Base-by-base conservation (phyloP, 73 alveolate genomes). In the Breviolum minutum region DNA sequence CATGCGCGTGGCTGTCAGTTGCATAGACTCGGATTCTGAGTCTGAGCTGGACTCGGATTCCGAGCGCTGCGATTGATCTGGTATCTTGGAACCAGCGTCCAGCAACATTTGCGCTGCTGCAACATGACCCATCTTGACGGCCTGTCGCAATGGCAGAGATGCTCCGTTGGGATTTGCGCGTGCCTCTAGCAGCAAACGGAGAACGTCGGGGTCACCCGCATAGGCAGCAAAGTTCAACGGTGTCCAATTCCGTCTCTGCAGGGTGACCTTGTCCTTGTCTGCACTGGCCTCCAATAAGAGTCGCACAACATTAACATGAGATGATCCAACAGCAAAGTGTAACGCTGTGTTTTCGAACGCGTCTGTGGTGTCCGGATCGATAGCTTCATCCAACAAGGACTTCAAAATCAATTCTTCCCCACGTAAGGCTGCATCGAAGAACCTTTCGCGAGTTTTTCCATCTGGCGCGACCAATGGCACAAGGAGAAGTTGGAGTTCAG, bases 401-500 rank as follows among this genome's bases (percentile, higher is more conserved):
- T 60, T 54, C 61, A 83, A 60, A 17, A 26, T 83, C 62, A 24
- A 16, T 26, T 22, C 62, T 7, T 60, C n/a, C 26, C 92, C 73
- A 24, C 7, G 13, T 61, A 4, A 8, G 16, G 74, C 92, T 61
- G 92, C 92, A 8, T 12, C 27, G 71, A 83, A 83, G 92, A 83
- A 83, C 60, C 3, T 61, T 24, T 26, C 5, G 10, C 14, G 9
- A 5, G 27, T 13, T 5, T 1, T 54, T 3, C 11, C 62, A 62
- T 83, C 92, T 9, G 92, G 92, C 63, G 17, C 76, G 26, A 83
- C 14, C 76, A 83, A 54, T 48, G 92, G 76, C 71, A 83, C 61
- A 48, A 83, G 74, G 26, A 83, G 73, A 19, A 83, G 92, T 83
- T 83, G 92, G n/a, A 83, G 92, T 61, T 83, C 92, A 8, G 61